Evolutionary conservation across 257 asterid species (phyloP), one percentile per base, ranked within the genome.

Genomic region (Solanum medicagineum): DNA sequence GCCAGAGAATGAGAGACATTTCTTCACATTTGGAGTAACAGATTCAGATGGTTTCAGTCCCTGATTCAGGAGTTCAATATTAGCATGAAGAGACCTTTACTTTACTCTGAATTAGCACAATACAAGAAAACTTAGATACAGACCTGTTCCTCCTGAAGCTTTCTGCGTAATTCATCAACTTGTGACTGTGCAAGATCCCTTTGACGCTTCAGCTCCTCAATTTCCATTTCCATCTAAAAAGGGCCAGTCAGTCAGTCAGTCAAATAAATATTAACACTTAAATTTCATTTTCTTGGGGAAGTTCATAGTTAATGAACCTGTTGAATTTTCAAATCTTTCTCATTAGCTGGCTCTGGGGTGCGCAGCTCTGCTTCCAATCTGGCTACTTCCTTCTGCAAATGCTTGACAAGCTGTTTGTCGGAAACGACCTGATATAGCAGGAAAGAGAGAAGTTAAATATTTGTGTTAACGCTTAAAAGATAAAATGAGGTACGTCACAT

Each of bases 351-450:
- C 32, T 92, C 98, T 42, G 99, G 99, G 74, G 98, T 95, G 24
- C 94, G 93, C 85, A 97, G 84, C 87, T 89, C 98, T 85, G 98
- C 97, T 90, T 93, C 99, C 75, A 97, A 90, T 87, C 98, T 90
- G 82, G 98, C 98, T 65, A 96, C 99, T 90, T 96, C 98, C 90
- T 96, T 96, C 85, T 96, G 98, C 92, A 96, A 85, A 88, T 94
- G 98, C 90, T 94, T 96, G 81, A 96, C 99, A 29, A 96, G 93
- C 91, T 93, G 98, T 88, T 96, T 96, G 87, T 96, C 98, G 47
- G 99, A 92, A 86, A 94, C 85, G 45, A 96, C 98, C 99, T 96
- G 94, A 74, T 59, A 71, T 68, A 49, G 77, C 42, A 68, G 32
- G 42, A 60, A 36, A 49, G 70, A 62, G 59, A 70, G 49, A 84